Base-by-base conservation (phyloP, 352 stramenopile species). In the Phytophthora colocasiae region DNA sequence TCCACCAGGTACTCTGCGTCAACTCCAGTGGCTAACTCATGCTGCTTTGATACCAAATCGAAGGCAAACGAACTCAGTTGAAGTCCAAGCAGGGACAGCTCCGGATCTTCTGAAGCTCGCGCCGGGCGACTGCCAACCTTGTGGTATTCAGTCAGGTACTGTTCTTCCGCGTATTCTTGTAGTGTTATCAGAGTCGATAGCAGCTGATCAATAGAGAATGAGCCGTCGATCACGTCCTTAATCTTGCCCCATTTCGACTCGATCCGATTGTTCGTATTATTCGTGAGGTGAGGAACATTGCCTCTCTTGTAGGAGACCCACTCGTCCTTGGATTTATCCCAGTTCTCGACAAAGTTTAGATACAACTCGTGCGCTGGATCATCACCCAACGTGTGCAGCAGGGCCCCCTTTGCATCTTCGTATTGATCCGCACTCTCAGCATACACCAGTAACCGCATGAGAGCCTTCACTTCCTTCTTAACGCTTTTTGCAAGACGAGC, bases 391-490 rank as follows among this genome's bases (percentile, higher is more conserved):
- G 19, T 43, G 0, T 52, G 6, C 0, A 58, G 4, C 45, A 63
- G 10, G 1, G 19, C 15, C 0, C 17, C 39, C 15, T 43, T 48
- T 0, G 45, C 45, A 4, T 55, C 32, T 4, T 49, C 41, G 7
- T 62, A 67, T 3, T 66, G 34, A 6, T 43, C 1, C 1, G 7
- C 15, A 9, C 5, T 41, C 12, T 39, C 38, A 0, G 52, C 52
- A 14, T 52, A 56, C 11, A 62, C 50, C 7, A 68, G n/a, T 1
- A 29, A 3, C 4, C 50, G n/a, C n/a, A 68, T 31, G 3, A 55
- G 4, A 0, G 4, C 19, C 12, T 71, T 66, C 3, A 53, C 40
- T 0, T 51, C 24, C 6, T 62, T 57, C 26, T 71, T 60, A 3
- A 52, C 36, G 0, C 17, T 3, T 3, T 2, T 2, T 2, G 38